Base-by-base conservation (phyloP, 2,329 filamentous ascomycete species). In the Leptographium flavum region DNA sequence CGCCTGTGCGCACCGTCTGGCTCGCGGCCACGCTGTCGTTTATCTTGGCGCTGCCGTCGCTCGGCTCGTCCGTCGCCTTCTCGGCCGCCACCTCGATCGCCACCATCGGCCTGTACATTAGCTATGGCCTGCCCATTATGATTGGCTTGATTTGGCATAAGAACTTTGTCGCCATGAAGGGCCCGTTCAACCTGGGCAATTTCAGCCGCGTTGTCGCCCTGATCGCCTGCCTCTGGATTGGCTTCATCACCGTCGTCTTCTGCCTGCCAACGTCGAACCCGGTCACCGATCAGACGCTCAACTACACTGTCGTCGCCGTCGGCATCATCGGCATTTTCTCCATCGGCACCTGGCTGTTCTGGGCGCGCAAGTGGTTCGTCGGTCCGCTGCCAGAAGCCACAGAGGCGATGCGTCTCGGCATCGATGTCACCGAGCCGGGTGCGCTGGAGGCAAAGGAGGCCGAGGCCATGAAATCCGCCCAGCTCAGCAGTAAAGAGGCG, bases 241-340 rank as follows among this genome's bases (percentile, higher is more conserved):
- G 47, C 3, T 73, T 69, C 49, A 76, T 77, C 43, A 69, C 69
- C 1, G 64, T 78, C 14, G 64, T 75, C 7, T 78, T 77, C 56
- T 76, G 74, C 50, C 58, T 77, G 30, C 73, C 74, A 0, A 69
- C 69, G 1, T 53, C 65, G 10, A 76, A 76, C 53, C 74, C 73
- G 0, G 72, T 76, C 2, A 68, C 67, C 0, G 62, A 60, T n/a
- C 64, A 76, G 59, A 74, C 72, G 4, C 56, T 78, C 21, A 78
- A 78, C 51, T 78, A 78, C 52, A 75, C 73, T 0, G 68, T 70
- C 0, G 73, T 77, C 0, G 73, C 73, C 0, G 73, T 78, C 4
- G 73, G 72, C 0, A 75, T 77, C 45, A 70, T 77, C 39, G 63
- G 62, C 0, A 52, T 73, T 2, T 68, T 67, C 31, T 60, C 66